Evolutionary conservation across 2,329 filamentous ascomycete species (phyloP).

Genomic region (Botrytis squamosa): DNA sequence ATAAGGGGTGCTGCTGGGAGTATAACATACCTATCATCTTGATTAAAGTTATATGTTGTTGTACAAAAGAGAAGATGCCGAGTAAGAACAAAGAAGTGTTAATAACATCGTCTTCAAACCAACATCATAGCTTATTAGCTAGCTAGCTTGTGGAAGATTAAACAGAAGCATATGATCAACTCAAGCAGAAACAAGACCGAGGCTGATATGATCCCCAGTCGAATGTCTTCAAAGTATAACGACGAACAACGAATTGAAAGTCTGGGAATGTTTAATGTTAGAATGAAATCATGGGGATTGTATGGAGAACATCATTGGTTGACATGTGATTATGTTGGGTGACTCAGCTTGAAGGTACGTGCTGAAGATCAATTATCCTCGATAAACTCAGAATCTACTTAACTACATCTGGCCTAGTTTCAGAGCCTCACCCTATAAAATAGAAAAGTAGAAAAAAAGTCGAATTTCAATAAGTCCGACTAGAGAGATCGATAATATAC

Average conservation of each 20-base stretch:
- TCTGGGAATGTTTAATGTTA: not conserved
- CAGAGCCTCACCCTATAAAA: no score
- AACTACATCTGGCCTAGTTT: no score
- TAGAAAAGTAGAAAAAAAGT: no score
- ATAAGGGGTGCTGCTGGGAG: no score
- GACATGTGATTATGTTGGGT: conserved; percentile 11
- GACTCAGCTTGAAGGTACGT: not conserved
- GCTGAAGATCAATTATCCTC: not conserved
- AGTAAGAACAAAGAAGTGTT: conserved; percentile 15
- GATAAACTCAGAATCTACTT: no score
- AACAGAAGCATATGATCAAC: not conserved
- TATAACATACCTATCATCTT: conserved; percentile 20
- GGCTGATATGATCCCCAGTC: not conserved
- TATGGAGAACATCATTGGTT: not conserved
- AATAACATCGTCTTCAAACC: conserved; percentile 5
- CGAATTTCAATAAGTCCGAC: no score
- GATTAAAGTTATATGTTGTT: conserved; percentile 9
- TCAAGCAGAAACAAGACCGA: not conserved
- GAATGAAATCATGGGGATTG: conserved; percentile 3
- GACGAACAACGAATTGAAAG: conserved; percentile 3
- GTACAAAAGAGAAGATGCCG: conserved; percentile 11
- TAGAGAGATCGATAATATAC: no score
- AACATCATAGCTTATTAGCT: not conserved
- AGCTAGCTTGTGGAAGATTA: not conserved
- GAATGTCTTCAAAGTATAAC: not conserved